These are phyloP conservation scores for Arachis stenosperma DNA, from an alignment of 306 rosid species.

Conservation along the genomic window DNA sequence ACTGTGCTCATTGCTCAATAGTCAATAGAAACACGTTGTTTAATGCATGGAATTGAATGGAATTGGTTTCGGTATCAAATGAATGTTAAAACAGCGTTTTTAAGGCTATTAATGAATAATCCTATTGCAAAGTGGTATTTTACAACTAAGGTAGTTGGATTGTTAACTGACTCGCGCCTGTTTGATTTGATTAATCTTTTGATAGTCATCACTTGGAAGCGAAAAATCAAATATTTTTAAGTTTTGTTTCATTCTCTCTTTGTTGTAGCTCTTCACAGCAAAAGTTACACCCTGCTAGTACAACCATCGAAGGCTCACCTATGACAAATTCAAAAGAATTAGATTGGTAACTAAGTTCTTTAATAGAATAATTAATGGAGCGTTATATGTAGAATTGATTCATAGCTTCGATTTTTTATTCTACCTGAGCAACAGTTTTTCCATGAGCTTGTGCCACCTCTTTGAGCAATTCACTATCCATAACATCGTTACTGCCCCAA, in stretches of 20 bases:
- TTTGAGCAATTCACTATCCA: conserved; percentile 48
- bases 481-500: conserved; percentile 41
- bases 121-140: no score
- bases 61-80: no score
- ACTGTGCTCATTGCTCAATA: no score
- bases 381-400: not conserved
- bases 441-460: conserved; percentile 49
- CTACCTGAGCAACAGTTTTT: conserved; percentile 51
- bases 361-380: not conserved
- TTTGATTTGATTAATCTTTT: conserved; percentile 26
- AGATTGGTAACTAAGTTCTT: not conserved
- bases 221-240: conserved; percentile 33
- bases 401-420: no score
- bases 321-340: not conserved
- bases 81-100: no score
- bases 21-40: no score
- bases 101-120: no score
- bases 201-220: conserved; percentile 11
- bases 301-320: conserved; percentile 37
- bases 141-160: no score
- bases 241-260: conserved; percentile 30
- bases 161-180: not conserved
- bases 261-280: conserved; percentile 25
- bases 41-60: no score
- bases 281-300: conserved; percentile 27